These are phyloP conservation scores for Aristolochia fimbriata DNA, from an alignment of 164 flowering plant genomes.

Conservation along the genomic window DNA sequence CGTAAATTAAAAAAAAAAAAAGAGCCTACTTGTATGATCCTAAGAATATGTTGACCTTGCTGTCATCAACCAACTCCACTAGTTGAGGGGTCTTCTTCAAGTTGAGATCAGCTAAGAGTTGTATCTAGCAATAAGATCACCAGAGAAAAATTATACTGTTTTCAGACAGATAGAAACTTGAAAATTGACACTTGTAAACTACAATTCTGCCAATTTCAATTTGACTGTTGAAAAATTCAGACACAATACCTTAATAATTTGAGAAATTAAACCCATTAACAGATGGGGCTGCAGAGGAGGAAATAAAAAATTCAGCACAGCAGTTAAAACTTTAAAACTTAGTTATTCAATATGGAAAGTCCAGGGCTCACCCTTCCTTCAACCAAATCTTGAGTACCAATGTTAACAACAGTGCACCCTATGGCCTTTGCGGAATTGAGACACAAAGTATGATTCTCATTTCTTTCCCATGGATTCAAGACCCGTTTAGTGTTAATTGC, in stretches of 20 bases:
- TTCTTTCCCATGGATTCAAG: slow-evolving; percentile 94
- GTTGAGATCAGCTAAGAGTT: slow-evolving; percentile 84
- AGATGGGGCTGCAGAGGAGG: slow-evolving; percentile 65
- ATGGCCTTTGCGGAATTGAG: slow-evolving; percentile 95
- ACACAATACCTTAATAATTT: slow-evolving; percentile 74
- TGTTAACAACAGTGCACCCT: slow-evolving; percentile 94
- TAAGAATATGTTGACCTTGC: slow-evolving; percentile 24
- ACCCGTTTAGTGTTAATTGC: slow-evolving; percentile 76
- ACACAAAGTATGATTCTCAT: slow-evolving; percentile 91
- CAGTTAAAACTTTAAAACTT: too few relatives aligned
- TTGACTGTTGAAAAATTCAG: background rate
- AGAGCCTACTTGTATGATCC: background rate
- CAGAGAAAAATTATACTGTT: slow-evolving; percentile 2
- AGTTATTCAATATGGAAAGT: too few relatives aligned
- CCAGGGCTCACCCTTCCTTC: slow-evolving; percentile 74
- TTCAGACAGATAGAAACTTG: background rate
- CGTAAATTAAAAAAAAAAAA: background rate
- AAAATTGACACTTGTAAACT: too few relatives aligned
- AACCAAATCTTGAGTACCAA: slow-evolving; percentile 83
- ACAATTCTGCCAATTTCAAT: background rate
- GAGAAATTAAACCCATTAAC: slow-evolving; percentile 85
- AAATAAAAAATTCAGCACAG: background rate
- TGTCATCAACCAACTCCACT: slow-evolving; percentile 74
- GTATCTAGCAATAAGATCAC: slow-evolving; percentile 47
- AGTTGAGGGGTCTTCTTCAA: slow-evolving; percentile 89